These are phyloP conservation scores for Annulohypoxylon nitens DNA, from an alignment of 495 filamentous ascomycete species.

Conservation along the genomic window DNA sequence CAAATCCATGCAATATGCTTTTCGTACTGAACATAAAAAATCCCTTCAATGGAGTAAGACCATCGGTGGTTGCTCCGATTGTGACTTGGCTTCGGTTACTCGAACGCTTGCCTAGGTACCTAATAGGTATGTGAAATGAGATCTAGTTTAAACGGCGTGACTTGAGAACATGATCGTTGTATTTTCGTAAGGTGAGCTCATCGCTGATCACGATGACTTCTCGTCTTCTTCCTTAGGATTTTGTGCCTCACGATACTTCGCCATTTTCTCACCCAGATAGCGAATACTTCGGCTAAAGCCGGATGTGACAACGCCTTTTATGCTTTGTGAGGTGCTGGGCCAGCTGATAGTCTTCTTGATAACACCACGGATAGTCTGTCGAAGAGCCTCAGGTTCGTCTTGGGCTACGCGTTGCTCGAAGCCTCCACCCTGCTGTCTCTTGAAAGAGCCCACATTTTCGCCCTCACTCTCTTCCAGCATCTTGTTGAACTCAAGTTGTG, in stretches of 20 bases:
- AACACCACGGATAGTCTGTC: conserved; percentile 73
- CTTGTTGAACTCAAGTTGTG: conserved; percentile 82
- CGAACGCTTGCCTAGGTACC: neutral
- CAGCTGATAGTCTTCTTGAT: conserved; percentile 90
- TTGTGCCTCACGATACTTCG: conserved; percentile 71
- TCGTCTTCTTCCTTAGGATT: conserved; percentile 37
- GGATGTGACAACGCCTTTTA: conserved; percentile 84
- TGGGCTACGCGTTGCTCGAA: conserved; percentile 88
- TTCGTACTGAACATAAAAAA: conserved; percentile 32
- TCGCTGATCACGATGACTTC: conserved; percentile 28
- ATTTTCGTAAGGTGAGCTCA: neutral
- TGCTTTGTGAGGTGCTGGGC: conserved; percentile 86
- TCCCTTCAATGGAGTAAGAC: conserved; percentile 12
- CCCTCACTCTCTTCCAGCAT: conserved; percentile 83
- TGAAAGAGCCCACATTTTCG: conserved; percentile 75
- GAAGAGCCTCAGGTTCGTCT: conserved; percentile 73
- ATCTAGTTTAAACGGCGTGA: neutral
- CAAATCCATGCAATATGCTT: conserved; percentile 33
- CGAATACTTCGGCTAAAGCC: conserved; percentile 75
- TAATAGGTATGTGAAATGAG: neutral
- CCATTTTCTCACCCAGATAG: conserved; percentile 87
- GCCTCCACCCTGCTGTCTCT: conserved; percentile 78
- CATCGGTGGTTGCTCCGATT: neutral
- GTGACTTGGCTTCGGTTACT: neutral
- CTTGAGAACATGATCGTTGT: neutral